phyloP scores from a whole-genome alignment of 2,329 filamentous ascomycete species.

The Boeremia lycopersici region DNA sequence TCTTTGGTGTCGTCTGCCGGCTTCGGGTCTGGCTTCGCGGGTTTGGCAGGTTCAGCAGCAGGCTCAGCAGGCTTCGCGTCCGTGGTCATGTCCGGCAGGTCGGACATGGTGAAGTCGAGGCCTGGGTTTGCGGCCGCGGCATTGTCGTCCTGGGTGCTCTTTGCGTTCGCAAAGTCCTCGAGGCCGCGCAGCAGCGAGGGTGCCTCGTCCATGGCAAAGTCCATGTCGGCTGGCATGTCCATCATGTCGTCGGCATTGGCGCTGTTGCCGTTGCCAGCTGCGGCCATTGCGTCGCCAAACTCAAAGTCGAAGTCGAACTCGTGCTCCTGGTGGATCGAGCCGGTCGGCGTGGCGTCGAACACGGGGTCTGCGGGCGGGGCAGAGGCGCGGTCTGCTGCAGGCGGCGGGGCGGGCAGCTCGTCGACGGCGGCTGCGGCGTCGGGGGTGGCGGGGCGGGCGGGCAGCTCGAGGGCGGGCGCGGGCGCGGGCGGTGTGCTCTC shows the following conservation, averaged over 20 bases:
- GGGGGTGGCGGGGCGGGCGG: conserved; percentile 10
- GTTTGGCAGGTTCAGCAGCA: conserved; percentile 7
- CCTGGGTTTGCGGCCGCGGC: conserved; percentile 23
- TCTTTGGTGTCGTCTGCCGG: conserved; percentile 2
- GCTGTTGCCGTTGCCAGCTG: conserved; percentile 19
- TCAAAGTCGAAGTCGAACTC: conserved; percentile 52
- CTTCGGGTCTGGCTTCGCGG: conserved; percentile 6
- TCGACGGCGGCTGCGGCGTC: conserved; percentile 22
- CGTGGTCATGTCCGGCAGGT: conserved; percentile 33
- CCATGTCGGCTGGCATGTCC: conserved; percentile 36
- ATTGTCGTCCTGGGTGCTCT: conserved; percentile 26
- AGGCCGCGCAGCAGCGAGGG: conserved; percentile 43
- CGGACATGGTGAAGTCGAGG: conserved; percentile 41
- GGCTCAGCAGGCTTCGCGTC: conserved; percentile 15
- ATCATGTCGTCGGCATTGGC: conserved; percentile 30
- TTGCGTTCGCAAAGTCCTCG: conserved; percentile 48
- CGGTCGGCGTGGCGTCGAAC: conserved; percentile 39
- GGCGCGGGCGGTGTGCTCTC: conserved; percentile 20
- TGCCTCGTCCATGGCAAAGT: conserved; percentile 42
- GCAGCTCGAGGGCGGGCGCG: conserved; percentile 4
- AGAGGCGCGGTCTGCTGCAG: conserved; percentile 23
- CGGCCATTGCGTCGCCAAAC: conserved; percentile 42
- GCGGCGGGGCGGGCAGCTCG: conserved; percentile 18
- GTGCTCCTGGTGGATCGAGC: conserved; percentile 22
- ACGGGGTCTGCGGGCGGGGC: conserved; percentile 33